Base-by-base conservation (phyloP, 2,329 filamentous ascomycete genomes). In the Aspergillus sp. region DNA sequence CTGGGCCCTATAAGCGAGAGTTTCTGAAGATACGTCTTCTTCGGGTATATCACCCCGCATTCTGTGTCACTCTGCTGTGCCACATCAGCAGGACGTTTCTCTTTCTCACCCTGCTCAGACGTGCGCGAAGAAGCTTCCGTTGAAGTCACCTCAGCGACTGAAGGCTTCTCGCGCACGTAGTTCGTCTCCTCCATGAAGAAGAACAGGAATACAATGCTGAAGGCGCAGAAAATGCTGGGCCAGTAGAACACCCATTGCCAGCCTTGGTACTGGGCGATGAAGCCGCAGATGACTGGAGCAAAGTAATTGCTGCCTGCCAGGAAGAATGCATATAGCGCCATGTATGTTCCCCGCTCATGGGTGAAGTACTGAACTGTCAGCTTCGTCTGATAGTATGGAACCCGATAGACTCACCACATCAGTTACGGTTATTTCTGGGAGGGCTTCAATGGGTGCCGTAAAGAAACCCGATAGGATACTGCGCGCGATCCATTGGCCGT, bases 121-220 rank as follows among this genome's bases (percentile, higher is more conserved):
- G 50, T 61, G 1, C 58, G 25, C 10, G 62, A 47, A 2, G 64
- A 62, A 25, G 5, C 58, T 5, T 15, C 50, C 39, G 19, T 10
- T 10, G 30, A 3, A 3, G 27, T 36, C 3, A 58, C 57, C 32
- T 59, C 57, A 3, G 61, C 42, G 17, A 59, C 55, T 25, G 60
- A 63, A 32, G 57, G 50, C 49, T 66, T 15, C 7, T 70, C 64
- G 5, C 78, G 75, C 5, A 68, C 65, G 62, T 81, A 84, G 70
- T 83, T 84, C 3, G 83, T 84, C 67, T 85, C 83, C 66, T 85
- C 83, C 77, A 84, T 81, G 69, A 81, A 81, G 64, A 84, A 81
- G 70, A 83, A 83, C 1, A 83, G 71, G 58, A 84, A 80, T 1
- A 82, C 65, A 36, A 82, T 78, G 1, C 76, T 77, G 1, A 73